Evolutionary conservation across 2,329 filamentous ascomycete genomes (phyloP).

Genomic region (Aspergillus sp.): DNA sequence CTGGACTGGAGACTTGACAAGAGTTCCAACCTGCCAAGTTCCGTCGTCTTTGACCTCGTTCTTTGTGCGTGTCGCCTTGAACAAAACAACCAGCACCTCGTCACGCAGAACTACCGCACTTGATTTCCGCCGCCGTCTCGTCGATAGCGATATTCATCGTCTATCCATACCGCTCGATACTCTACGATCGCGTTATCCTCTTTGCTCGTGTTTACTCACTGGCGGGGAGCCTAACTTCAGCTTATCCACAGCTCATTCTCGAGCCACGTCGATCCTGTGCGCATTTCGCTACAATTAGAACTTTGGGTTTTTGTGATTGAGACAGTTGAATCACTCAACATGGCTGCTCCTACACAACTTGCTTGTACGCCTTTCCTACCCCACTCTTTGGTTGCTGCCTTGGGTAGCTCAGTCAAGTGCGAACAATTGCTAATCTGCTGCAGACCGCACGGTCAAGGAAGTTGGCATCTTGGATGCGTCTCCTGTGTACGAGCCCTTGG

Average conservation of each 20-base stretch:
- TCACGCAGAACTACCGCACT: conserved; percentile 16
- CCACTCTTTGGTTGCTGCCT: neutral
- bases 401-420: neutral
- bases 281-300: conserved; percentile 8
- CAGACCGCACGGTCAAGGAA: conserved; percentile 90
- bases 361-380: conserved; percentile 60
- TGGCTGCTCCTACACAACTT: conserved; percentile 92
- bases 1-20: conserved; percentile 31
- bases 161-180: neutral
- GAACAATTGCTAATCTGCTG: conserved; percentile 26
- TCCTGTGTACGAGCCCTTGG: conserved; percentile 79
- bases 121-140: conserved; percentile 5
- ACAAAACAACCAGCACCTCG: conserved; percentile 19
- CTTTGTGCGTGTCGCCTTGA: conserved; percentile 22
- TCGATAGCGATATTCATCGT: conserved; percentile 3
- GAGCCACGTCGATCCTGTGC: conserved; percentile 1
- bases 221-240: conserved; percentile 8
- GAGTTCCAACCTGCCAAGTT: conserved; percentile 17
- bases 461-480: conserved; percentile 92
- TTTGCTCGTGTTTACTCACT: conserved; percentile 8
- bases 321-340: conserved; percentile 40
- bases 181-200: neutral
- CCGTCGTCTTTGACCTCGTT: conserved; percentile 17
- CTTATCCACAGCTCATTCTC: conserved; percentile 2
- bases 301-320: conserved; percentile 8